Evolutionary conservation across 441 rosid genomes (phyloP), one percentile per base, ranked within the genome.

Genomic region (Gossypium trilobum): DNA sequence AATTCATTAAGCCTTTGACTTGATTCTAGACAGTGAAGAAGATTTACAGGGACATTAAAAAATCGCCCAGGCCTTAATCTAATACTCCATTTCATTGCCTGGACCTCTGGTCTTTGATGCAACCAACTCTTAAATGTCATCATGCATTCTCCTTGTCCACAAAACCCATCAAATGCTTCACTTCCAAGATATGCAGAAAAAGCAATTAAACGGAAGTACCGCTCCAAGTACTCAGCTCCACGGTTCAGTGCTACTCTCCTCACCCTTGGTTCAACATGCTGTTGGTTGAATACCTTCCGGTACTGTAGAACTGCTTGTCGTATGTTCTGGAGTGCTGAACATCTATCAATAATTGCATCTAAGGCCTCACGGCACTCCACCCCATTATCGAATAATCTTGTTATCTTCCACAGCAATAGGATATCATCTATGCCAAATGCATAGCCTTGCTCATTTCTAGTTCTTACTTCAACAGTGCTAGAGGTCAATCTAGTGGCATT

Each of bases 101-200:
- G 99, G 74, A 89, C 95, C 86, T 95, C 99, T 0, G 97, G 87
- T 80, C 97, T 88, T 77, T 93, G 97, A 81, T 91, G 89, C 82
- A 91, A 80, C 98, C 98, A 95, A 72, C 75, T 85, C 83, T 95
- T 93, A 82, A 89, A 95, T 42, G 97, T 89, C 90, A 90, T 86
- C 83, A 76, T 87, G 68, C 84, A 73, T 71, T 82, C 88, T 77
- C 97, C 99, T 85, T 89, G 91, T 44, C 85, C 89, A 77, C 97
- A 93, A 73, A 86, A 89, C 54, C 91, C 96, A 81, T 95, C 97
- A 80, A 91, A 88, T 77, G 96, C 94, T 84, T 88, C 88, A 79
- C 98, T 93, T 81, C 98, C 99, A 78, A 95, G 94, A 84, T 95
- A 95, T 39, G 99, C 97, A 56, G 99, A 91, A 86, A 95, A 95